Evolutionary conservation across 352 stramenopile species (phyloP), one percentile per base, ranked within the genome.

Genomic region (Phytophthora rubi): DNA sequence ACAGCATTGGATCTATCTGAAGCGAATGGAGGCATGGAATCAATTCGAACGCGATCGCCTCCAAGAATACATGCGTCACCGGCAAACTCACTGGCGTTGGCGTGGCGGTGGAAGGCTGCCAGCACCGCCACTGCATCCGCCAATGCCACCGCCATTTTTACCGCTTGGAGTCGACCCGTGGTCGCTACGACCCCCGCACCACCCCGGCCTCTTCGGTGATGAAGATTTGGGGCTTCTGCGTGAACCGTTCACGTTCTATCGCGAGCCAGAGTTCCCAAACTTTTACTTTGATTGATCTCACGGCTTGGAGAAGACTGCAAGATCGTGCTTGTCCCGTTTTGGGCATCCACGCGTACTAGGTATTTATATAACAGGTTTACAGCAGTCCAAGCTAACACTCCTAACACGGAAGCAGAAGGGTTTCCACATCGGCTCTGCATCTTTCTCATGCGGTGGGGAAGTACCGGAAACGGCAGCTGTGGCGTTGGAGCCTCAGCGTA

Each of bases 391-490:
- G 8, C 35, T 42, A 62, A 65, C 37, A 28, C 26, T 53, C 33
- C 35, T 7, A 71, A 59, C 45, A 61, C 32, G 18, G 35, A 67
- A 8, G 44, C 42, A 26, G 28, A 66, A 61, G 48, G 10, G 61
- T 68, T 61, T 67, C 3, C 26, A 48, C 15, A 18, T 48, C 42
- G n/a, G 5, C 16, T 48, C 48, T 35, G 13, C 45, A 9, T 48
- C 48, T 18, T 49, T 44, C 32, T 45, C 30, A 77, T 77, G 70
- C 65, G 65, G 59, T 77, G 70, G 70, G 59, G 59, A 59, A 68
- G 60, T 23, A 59, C 33, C 21, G 65, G 59, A 18, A 67, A 66
- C 28, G 35, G 32, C 26, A 68, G 54, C 45, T 57, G 69, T n/a
- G 59, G 65, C 23, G 45, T 68, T 42, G 59, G 53, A 30, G 59